A percentile compares a stretch with the other conserved stretches of the same genome.
These are phyloP conservation scores for Gymnopus androsaceus DNA, from an alignment of 1,284 basidiomycete species.

Conservation along the genomic window DNA sequence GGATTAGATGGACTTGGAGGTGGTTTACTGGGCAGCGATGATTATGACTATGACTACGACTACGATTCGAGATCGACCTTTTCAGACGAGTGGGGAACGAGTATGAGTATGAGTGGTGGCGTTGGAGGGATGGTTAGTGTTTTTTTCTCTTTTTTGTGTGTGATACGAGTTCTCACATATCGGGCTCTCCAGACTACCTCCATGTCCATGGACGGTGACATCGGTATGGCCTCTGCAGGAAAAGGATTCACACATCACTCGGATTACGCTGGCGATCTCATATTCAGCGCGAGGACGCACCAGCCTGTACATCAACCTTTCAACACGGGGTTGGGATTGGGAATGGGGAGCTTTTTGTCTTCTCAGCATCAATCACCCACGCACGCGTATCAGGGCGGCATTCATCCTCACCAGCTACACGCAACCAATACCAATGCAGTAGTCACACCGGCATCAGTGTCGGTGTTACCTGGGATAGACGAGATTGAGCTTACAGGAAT, in stretches of 20 bases:
- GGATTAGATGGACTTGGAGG: too few species aligned
- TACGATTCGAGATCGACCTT: constrained; percentile 62
- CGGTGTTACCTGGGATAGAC: constrained; percentile 64
- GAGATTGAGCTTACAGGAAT: constrained; percentile 71
- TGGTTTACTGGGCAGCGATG: too few species aligned
- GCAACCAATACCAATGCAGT: too few species aligned
- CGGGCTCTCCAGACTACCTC: too few species aligned
- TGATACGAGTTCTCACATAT: too few species aligned
- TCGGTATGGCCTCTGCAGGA: constrained; percentile 33
- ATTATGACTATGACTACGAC: too few species aligned
- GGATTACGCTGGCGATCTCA: constrained; percentile 78
- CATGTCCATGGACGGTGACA: constrained; percentile 3
- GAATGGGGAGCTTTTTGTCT: too few species aligned
- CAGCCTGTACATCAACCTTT: constrained; percentile 58
- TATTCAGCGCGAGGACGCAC: constrained; percentile 73
- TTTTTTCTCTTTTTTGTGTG: too few species aligned
- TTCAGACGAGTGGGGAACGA: constrained; percentile 59
- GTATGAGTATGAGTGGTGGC: constrained; percentile 2
- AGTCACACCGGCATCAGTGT: too few species aligned
- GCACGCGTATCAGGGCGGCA: too few species aligned
- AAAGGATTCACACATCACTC: constrained; percentile 82
- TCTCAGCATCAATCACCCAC: too few species aligned
- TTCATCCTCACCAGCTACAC: constrained; percentile 62
- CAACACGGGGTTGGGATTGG: constrained; percentile 47
- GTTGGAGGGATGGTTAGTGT: neutral